Conservation (phyloP, 208 protist species). For the Trypanosomatidae sp. region DNA sequence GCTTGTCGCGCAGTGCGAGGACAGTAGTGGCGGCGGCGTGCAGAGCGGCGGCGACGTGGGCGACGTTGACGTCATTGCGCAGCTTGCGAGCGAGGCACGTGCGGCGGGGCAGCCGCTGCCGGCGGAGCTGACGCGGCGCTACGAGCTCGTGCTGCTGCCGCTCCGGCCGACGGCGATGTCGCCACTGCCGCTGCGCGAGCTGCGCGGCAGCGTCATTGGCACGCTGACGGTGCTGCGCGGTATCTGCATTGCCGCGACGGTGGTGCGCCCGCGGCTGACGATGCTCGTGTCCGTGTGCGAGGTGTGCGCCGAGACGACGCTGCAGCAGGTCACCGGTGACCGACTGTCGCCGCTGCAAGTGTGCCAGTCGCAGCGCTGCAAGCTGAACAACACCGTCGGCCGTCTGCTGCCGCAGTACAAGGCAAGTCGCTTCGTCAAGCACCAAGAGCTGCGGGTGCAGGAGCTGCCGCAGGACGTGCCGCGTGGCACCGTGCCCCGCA, state of each 20-base stretch:
- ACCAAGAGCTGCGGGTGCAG: conserved; percentile 80
- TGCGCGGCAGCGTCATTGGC: conserved; percentile 63
- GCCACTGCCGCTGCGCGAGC: conserved; percentile 45
- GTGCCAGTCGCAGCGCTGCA: conserved; percentile 83
- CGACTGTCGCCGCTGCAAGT: conserved; percentile 64
- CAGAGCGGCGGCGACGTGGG: conserved; percentile 23
- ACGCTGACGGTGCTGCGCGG: conserved; percentile 70
- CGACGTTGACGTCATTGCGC: conserved; percentile 51
- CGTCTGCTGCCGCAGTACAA: conserved; percentile 76
- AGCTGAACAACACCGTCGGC: conserved; percentile 64
- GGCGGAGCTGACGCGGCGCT: conserved; percentile 42
- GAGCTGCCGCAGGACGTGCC: conserved; percentile 83
- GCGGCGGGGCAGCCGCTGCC: conserved; percentile 48
- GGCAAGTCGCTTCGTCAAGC: conserved; percentile 77
- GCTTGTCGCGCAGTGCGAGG: conserved; percentile 30
- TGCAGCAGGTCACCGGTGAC: conserved; percentile 84
- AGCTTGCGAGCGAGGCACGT: conserved; percentile 46
- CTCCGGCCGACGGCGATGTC: conserved; percentile 15
- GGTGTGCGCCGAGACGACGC: conserved; percentile 78
- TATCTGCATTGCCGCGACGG: conserved; percentile 81
- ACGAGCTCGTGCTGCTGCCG: conserved; percentile 58
- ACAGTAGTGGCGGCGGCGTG: conserved; percentile 41
- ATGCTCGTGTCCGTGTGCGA: conserved; percentile 85
- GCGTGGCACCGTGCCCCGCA: conserved; percentile 73
- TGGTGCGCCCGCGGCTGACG: conserved; percentile 65